A percentile compares a stretch with the other conserved stretches of the same genome.
These are phyloP conservation scores for Calycina marina DNA, from an alignment of 2,329 filamentous ascomycete genomes.

Conservation along the genomic window DNA sequence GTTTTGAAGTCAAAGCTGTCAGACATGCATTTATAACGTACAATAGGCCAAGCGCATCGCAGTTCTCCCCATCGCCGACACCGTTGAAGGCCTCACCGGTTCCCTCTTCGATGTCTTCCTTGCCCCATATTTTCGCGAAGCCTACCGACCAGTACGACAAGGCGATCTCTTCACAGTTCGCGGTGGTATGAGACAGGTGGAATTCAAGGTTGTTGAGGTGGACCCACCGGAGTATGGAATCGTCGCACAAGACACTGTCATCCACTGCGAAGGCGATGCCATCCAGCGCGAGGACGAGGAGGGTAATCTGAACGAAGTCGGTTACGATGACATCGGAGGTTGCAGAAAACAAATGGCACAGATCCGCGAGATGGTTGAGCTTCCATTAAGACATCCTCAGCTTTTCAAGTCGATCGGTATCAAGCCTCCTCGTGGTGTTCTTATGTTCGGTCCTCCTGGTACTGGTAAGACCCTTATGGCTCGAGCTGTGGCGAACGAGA, in stretches of 20 bases:
- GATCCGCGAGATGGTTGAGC: constrained; percentile 95
- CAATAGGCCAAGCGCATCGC: constrained; percentile 94
- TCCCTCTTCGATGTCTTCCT: constrained; percentile 99
- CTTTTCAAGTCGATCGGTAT: constrained; percentile 99
- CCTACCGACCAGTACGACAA: constrained; percentile 92
- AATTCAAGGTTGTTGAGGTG: constrained; percentile 99
- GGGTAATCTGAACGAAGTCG: constrained; percentile 97
- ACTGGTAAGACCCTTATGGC: constrained; percentile 99
- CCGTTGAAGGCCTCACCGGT: constrained; percentile 91
- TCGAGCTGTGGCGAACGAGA: constrained; percentile 96
- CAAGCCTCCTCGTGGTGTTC: constrained; percentile 95
- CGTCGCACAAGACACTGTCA: constrained; percentile 95
- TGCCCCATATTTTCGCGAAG: constrained; percentile 97
- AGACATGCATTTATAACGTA: neutral
- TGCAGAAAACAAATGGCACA: constrained; percentile 99
- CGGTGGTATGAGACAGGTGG: constrained; percentile 96
- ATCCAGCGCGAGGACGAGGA: constrained; percentile 98
- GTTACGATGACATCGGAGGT: constrained; percentile 97
- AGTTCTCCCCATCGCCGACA: constrained; percentile 94
- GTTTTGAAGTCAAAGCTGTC: constrained; percentile 26
- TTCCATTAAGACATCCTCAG: constrained; percentile 90
- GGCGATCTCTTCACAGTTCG: constrained; percentile 95
- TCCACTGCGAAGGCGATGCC: constrained; percentile 93
- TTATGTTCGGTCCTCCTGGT: constrained; percentile 93
- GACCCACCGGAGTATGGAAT: constrained; percentile 98